phyloP scores from a whole-genome alignment of 2,329 filamentous ascomycete genomes.

The Hypomyces perniciosus region DNA sequence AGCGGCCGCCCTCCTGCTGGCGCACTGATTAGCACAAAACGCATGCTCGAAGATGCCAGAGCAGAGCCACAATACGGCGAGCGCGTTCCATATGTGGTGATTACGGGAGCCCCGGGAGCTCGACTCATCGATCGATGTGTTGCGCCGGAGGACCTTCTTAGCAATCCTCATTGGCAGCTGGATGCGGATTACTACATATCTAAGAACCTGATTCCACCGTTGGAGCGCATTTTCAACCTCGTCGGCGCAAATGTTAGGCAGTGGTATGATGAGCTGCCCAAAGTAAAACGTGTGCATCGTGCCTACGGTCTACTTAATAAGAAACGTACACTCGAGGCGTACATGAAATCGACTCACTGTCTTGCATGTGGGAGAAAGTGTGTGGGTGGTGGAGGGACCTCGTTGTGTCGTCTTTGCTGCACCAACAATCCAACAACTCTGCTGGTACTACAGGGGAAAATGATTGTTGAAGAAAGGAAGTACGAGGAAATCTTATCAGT shows the following conservation, averaged over 20 bases:
- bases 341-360: constrained; percentile 77
- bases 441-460: constrained; percentile 53
- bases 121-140: constrained; percentile 86
- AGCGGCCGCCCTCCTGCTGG: constrained; percentile 76
- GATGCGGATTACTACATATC: constrained; percentile 96
- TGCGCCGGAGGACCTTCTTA: constrained; percentile 73
- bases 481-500: constrained; percentile 60
- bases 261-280: constrained; percentile 98
- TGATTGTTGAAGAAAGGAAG: constrained; percentile 58
- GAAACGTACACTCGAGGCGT: constrained; percentile 82
- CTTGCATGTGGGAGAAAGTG: constrained; percentile 55
- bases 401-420: constrained; percentile 55
- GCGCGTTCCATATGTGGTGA: constrained; percentile 88
- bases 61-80: constrained; percentile 93
- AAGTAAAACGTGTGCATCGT: constrained; percentile 63
- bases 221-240: constrained; percentile 94
- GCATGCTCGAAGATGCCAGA: constrained; percentile 80
- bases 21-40: constrained; percentile 77
- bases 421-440: constrained; percentile 53
- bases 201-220: constrained; percentile 89
- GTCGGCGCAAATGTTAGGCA: constrained; percentile 83
- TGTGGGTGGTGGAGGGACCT: constrained; percentile 21
- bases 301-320: constrained; percentile 26
- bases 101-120: constrained; percentile 80
- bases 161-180: constrained; percentile 70